Conservation (phyloP, 1,284 basidiomycete species). For the Ustilago cynodontis region DNA sequence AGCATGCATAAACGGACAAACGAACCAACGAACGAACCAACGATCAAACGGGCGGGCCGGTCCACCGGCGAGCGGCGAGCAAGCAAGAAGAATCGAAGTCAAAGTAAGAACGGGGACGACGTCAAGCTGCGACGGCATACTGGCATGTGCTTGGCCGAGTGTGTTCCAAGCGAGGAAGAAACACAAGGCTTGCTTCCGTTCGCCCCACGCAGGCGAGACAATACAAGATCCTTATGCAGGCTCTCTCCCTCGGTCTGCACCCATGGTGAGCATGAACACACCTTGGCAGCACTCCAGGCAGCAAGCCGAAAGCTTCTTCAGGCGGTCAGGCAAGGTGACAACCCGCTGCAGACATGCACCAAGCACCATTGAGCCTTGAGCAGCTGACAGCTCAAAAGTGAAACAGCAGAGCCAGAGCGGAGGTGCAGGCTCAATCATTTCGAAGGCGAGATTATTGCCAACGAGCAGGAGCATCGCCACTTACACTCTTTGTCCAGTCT, state of each 20-base stretch:
- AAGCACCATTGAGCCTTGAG: not conserved
- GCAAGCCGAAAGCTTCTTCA: not conserved
- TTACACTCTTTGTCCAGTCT: not conserved
- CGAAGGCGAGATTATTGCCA: not conserved
- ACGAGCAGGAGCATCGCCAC: not conserved
- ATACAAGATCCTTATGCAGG: not conserved
- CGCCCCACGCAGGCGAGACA: not conserved
- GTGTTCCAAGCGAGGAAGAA: slow-evolving; percentile 5
- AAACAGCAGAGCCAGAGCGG: not conserved
- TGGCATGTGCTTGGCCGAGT: slow-evolving; percentile 18
- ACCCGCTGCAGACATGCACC: not conserved
- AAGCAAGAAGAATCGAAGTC: too few relatives aligned
- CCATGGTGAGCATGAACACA: too few relatives aligned
- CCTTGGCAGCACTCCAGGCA: too few relatives aligned
- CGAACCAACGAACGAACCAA: not conserved
- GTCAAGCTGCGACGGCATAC: slow-evolving; percentile 18
- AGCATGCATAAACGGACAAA: not conserved
- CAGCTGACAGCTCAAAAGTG: slow-evolving; percentile 27
- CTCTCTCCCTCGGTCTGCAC: too few relatives aligned
- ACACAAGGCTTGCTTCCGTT: not conserved
- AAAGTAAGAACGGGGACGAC: not conserved
- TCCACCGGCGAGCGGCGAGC: slow-evolving; percentile 2
- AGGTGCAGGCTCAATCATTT: too few relatives aligned
- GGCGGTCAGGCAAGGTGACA: not conserved
- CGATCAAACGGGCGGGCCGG: not conserved